Percentiles rank a stretch among this genome's conserved stretches.
Conservation (phyloP, 1,284 basidiomycete genomes). For the Malassezia japonica region DNA sequence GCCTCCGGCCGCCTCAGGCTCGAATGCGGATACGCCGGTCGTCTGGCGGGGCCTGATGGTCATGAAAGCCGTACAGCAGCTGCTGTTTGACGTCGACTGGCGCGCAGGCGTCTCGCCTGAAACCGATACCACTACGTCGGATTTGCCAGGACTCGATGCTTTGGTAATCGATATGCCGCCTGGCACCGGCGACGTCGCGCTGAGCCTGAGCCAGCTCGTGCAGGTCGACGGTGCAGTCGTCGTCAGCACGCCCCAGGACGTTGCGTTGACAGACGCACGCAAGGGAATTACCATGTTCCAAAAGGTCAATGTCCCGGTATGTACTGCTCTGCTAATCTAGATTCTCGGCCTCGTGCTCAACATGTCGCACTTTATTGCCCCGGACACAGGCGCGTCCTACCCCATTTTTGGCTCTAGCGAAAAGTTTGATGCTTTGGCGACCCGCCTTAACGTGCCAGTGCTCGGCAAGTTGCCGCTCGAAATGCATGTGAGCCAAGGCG, state of each 20-base stretch:
- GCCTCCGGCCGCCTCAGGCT: conserved; percentile 37
- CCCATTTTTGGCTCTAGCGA: conserved; percentile 69
- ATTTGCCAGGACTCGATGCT: conserved; percentile 57
- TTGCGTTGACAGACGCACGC: conserved; percentile 80
- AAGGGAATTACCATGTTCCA: conserved; percentile 89
- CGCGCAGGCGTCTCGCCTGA: conserved; percentile 21
- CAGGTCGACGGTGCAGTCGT: conserved; percentile 39
- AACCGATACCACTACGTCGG: conserved; percentile 4
- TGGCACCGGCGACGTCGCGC: conserved; percentile 88
- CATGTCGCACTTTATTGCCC: conserved; percentile 78
- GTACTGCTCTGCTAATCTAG: conserved; percentile 51
- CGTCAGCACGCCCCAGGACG: conserved; percentile 90
- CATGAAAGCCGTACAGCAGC: conserved; percentile 92
- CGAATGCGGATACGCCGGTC: conserved; percentile 61
- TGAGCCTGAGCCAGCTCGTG: conserved; percentile 84
- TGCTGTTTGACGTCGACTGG: conserved; percentile 97
- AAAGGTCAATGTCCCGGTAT: conserved; percentile 76
- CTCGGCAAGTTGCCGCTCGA: conserved; percentile 80
- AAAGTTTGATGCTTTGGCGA: conserved; percentile 60
- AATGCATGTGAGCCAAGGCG: conserved; percentile 62
- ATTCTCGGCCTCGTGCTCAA: conserved; percentile 82
- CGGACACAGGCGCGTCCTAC: conserved; percentile 62
- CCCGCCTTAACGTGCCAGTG: conserved; percentile 58
- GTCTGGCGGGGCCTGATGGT: conserved; percentile 99
- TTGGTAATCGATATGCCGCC: conserved; percentile 95